phyloP scores from a whole-genome alignment of 306 rosid genomes.

The Cyclanthera cordifolia region DNA sequence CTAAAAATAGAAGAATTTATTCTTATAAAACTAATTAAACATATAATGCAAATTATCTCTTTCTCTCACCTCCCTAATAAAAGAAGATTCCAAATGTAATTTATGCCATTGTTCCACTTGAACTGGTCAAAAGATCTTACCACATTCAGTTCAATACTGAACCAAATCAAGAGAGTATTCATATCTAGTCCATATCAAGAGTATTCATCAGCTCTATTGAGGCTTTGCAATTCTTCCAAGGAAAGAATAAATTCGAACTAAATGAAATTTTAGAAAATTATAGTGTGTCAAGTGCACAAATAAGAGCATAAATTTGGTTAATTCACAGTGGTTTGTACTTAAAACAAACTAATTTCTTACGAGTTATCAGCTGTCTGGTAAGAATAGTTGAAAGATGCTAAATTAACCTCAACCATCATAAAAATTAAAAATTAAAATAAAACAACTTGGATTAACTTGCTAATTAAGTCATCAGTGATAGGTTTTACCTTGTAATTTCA shows the following conservation, averaged over 20 bases:
- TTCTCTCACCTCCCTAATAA: background rate
- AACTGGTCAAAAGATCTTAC: background rate
- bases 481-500: background rate
- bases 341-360: no score
- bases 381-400: no score
- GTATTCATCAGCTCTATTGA: background rate
- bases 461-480: background rate
- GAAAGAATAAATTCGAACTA: background rate
- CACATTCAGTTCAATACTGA: background rate
- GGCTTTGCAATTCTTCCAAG: background rate
- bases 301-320: no score
- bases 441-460: background rate
- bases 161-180: background rate
- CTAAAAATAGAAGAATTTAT: background rate
- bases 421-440: no score
- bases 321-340: no score
- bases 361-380: no score
- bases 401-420: no score
- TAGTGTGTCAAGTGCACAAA: no score
- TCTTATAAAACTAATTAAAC: background rate
- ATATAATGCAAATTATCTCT: background rate
- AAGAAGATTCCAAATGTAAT: background rate
- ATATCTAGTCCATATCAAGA: background rate
- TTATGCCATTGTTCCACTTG: background rate
- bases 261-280: no score